phyloP scores from a whole-genome alignment of 495 filamentous ascomycete species.

The Gamarada debralockiae region DNA sequence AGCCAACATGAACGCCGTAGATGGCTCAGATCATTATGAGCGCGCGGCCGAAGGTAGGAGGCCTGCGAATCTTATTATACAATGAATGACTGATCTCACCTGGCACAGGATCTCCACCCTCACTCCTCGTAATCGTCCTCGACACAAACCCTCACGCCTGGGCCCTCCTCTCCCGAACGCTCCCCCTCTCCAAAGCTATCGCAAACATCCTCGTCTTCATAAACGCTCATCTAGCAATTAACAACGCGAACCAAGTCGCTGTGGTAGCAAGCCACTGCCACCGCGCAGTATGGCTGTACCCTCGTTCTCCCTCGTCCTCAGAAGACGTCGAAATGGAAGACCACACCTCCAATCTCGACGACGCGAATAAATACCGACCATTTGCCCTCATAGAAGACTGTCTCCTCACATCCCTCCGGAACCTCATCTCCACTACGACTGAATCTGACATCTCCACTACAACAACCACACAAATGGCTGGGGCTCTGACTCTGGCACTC shows the following conservation, averaged over 20 bases:
- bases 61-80: neutral
- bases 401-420: conserved; percentile 64
- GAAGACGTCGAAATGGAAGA: conserved; percentile 46
- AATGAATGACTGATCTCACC: conserved; percentile 5
- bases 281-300: conserved; percentile 85
- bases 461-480: conserved; percentile 78
- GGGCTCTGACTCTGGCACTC: conserved; percentile 85
- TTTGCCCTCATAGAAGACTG: conserved; percentile 81
- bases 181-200: conserved; percentile 81
- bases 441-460: conserved; percentile 53
- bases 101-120: conserved; percentile 64
- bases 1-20: conserved; percentile 76
- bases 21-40: conserved; percentile 83
- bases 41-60: conserved; percentile 40
- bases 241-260: conserved; percentile 87
- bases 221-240: conserved; percentile 90
- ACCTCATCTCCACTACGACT: conserved; percentile 64
- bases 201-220: conserved; percentile 93
- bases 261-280: conserved; percentile 87
- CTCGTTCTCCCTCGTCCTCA: conserved; percentile 34
- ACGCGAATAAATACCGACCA: conserved; percentile 90
- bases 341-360: conserved; percentile 25
- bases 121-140: conserved; percentile 85
- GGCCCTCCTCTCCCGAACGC: conserved; percentile 68
- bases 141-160: conserved; percentile 97